Evolutionary conservation across 306 rosid genomes (phyloP).

Genomic region (Cicer bijugum): DNA sequence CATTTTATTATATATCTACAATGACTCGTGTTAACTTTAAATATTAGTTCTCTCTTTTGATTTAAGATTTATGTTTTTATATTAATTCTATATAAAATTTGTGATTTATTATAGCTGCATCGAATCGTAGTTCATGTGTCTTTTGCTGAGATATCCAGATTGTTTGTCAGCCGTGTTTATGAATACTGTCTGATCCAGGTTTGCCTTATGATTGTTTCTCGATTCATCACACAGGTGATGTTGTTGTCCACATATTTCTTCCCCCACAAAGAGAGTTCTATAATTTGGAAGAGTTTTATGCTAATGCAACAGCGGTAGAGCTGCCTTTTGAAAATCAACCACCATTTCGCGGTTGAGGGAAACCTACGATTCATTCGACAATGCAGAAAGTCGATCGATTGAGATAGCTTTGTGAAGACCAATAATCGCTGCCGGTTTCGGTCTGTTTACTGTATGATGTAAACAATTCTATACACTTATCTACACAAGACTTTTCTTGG

Average conservation of each 20-base stretch:
- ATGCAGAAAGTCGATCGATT: constrained; percentile 32
- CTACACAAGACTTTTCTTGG: constrained; percentile 25
- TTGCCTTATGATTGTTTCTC: constrained; percentile 23
- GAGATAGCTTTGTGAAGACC: constrained; percentile 33
- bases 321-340: constrained; percentile 83
- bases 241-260: constrained; percentile 88
- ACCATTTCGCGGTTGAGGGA: constrained; percentile 60
- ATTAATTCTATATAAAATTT: background rate
- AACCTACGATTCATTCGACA: constrained; percentile 15
- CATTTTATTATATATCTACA: background rate
- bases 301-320: constrained; percentile 74
- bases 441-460: constrained; percentile 35
- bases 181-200: constrained; percentile 1
- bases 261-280: constrained; percentile 84
- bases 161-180: constrained; percentile 5
- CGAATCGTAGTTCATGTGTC: background rate
- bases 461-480: constrained; percentile 31
- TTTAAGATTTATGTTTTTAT: background rate
- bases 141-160: background rate
- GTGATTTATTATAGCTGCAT: background rate
- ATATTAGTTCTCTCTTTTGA: background rate
- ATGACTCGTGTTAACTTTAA: background rate
- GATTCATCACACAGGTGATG: constrained; percentile 72
- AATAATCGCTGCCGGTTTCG: constrained; percentile 31
- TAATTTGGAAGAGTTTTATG: constrained; percentile 95